Base-by-base conservation (phyloP, 768 basidiomycete species). In the Amyloporia xantha region DNA sequence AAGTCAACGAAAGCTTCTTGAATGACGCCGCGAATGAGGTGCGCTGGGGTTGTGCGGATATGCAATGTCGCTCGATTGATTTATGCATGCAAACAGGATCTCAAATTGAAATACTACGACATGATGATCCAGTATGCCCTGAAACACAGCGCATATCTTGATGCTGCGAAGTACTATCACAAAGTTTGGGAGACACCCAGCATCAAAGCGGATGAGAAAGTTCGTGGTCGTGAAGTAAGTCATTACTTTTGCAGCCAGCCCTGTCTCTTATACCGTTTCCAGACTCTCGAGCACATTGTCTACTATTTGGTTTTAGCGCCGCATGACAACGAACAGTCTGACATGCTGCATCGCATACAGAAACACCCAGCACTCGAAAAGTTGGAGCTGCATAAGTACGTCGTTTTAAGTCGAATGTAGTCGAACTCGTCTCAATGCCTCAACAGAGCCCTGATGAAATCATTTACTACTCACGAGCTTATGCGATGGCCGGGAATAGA, bases 401-500 rank as follows among this genome's bases (percentile, higher is more conserved):
- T 68, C 71, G 65, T 9, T 17, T 26, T 12, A 35, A 28, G 35
- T 38, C 15, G 30, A 33, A 33, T 33, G 15, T 33, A 7, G 30
- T 33, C 30, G 30, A n/a, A n/a, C 30, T 33, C 30, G 4, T 23
- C 48, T 49, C 25, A 42, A 35, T 42, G 15, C 10, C 5, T 35
- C 17, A 4, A 11, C 13, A 97, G 95, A 59, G 91, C 93, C 54
- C 81, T 98, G 30, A 80, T 93, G 38, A 96, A 96, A 71, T 92
- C 87, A 54, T 97, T 98, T 65, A 83, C 83, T 36, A 96, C 92
- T 1, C 81, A 81, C 45, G 93, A 97, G 60, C 74, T 98, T 45
- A 94, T 96, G 88, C 73, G 94, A 56, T 99, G 96, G 96, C 91
- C 95, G 1, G 90, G 91, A 27, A 93, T 98, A 44, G 86, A 89